These are phyloP conservation scores for Chaetomium tenue DNA, from an alignment of 495 filamentous ascomycete genomes.

Conservation along the genomic window DNA sequence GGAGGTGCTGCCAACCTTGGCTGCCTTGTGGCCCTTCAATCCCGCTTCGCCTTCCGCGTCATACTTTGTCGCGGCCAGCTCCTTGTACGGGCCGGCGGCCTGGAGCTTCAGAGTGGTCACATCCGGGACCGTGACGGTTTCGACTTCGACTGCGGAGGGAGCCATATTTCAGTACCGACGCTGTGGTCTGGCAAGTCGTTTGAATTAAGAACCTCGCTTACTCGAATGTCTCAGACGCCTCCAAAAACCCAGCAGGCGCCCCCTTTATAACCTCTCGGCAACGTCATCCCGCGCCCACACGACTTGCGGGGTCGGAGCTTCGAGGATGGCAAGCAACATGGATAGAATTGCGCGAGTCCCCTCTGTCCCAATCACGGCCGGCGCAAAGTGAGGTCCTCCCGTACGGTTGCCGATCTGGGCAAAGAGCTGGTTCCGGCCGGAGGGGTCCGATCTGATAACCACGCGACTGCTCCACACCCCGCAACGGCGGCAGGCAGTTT, in stretches of 20 bases:
- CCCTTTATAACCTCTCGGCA: neutral
- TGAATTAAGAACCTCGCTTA: neutral
- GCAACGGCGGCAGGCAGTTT: constrained; percentile 1
- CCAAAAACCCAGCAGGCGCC: neutral
- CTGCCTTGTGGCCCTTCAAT: constrained; percentile 46
- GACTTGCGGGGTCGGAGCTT: constrained; percentile 19
- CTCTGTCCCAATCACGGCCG: constrained; percentile 19
- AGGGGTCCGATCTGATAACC: neutral
- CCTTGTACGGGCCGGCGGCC: constrained; percentile 59
- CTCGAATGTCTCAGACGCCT: neutral
- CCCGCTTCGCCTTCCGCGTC: constrained; percentile 49
- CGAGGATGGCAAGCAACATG: constrained; percentile 23
- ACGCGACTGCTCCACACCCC: neutral
- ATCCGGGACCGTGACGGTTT: constrained; percentile 33
- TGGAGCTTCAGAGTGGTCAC: constrained; percentile 36
- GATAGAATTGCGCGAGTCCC: constrained; percentile 29
- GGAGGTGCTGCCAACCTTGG: constrained; percentile 36
- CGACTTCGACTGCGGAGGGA: constrained; percentile 37
- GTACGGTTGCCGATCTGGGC: constrained; percentile 9
- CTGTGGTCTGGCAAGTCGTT: neutral
- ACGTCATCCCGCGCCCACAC: neutral
- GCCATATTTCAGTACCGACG: constrained; percentile 29
- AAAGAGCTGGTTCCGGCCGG: constrained; percentile 2
- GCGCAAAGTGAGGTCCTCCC: neutral
- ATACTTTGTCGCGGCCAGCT: constrained; percentile 54